phyloP scores from a whole-genome alignment of 331 rosid species.

The Spiraea crenata region DNA sequence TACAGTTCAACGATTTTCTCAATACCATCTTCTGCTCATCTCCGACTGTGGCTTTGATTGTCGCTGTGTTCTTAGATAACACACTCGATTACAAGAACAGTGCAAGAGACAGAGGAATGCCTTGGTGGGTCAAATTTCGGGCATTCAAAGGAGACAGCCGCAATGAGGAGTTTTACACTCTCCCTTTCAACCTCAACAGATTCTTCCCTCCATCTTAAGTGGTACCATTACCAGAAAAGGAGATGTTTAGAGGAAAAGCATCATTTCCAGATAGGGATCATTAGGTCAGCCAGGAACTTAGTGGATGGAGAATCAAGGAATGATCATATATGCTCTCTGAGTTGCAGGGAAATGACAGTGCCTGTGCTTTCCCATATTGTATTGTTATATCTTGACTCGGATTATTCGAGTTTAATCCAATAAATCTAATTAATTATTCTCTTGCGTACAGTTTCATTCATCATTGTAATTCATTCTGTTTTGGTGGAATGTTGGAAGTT shows the following conservation, averaged over 20 bases:
- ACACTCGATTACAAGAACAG: slow-evolving; percentile 88
- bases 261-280: slow-evolving; percentile 50
- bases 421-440: slow-evolving; percentile 19
- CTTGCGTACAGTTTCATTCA: neutral
- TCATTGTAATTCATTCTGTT: neutral
- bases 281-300: slow-evolving; percentile 30
- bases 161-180: slow-evolving; percentile 95
- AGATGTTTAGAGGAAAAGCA: slow-evolving; percentile 53
- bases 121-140: slow-evolving; percentile 97
- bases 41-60: slow-evolving; percentile 74
- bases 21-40: slow-evolving; percentile 94
- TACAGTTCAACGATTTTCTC: slow-evolving; percentile 93
- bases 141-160: slow-evolving; percentile 83
- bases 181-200: slow-evolving; percentile 94
- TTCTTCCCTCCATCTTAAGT: slow-evolving; percentile 81
- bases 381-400: slow-evolving; percentile 31
- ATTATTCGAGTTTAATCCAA: slow-evolving; percentile 37
- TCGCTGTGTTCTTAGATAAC: slow-evolving; percentile 91
- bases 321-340: slow-evolving; percentile 5
- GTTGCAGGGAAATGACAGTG: slow-evolving; percentile 21
- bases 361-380: slow-evolving; percentile 19
- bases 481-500: neutral
- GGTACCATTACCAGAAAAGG: slow-evolving; percentile 14
- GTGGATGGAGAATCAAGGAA: slow-evolving; percentile 24
- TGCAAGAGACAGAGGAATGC: slow-evolving; percentile 95